Percentiles rank a stretch among this genome's conserved stretches.
Evolutionary conservation across 352 stramenopile species (phyloP).

Genomic region (Phytophthora pisi): DNA sequence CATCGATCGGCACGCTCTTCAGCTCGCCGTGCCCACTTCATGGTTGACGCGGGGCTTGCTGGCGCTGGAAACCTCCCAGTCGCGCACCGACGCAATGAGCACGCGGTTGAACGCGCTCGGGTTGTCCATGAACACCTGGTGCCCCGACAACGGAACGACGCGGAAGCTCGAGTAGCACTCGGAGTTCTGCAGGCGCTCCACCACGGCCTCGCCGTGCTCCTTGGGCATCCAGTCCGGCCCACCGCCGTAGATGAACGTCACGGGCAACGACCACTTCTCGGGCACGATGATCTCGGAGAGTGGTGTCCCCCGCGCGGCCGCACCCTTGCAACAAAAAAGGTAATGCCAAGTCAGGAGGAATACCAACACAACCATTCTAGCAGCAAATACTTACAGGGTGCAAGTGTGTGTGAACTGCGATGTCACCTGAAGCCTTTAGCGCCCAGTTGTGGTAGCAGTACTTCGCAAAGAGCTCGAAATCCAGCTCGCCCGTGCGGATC

Average conservation of each 20-base stretch:
- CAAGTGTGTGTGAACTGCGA: conserved; percentile 70
- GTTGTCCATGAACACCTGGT: conserved; percentile 85
- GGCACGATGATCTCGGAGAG: conserved; percentile 56
- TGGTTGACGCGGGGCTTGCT: conserved; percentile 1
- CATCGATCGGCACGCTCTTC: neutral
- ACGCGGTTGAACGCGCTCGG: conserved; percentile 64
- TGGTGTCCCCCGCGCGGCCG: conserved; percentile 40
- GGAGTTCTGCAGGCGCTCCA: conserved; percentile 46
- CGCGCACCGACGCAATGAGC: conserved; percentile 38
- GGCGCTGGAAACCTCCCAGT: conserved; percentile 22
- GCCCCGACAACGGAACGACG: conserved; percentile 58
- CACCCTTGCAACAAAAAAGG: conserved; percentile 31
- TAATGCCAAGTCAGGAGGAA: neutral
- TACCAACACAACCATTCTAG: neutral
- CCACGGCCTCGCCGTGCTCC: conserved; percentile 58
- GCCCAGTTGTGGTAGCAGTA: conserved; percentile 86
- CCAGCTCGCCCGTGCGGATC: conserved; percentile 64
- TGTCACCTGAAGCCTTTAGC: conserved; percentile 65
- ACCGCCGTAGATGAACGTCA: conserved; percentile 75
- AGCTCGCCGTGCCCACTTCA: neutral
- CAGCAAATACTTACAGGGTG: conserved; percentile 43
- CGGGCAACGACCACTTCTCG: conserved; percentile 46
- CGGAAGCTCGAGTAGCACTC: conserved; percentile 55
- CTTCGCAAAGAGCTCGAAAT: conserved; percentile 61
- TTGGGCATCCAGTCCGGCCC: conserved; percentile 77